Evolutionary conservation across 2,329 filamentous ascomycete genomes (phyloP), one percentile per base, ranked within the genome.

Genomic region (Diaporthe vexans): DNA sequence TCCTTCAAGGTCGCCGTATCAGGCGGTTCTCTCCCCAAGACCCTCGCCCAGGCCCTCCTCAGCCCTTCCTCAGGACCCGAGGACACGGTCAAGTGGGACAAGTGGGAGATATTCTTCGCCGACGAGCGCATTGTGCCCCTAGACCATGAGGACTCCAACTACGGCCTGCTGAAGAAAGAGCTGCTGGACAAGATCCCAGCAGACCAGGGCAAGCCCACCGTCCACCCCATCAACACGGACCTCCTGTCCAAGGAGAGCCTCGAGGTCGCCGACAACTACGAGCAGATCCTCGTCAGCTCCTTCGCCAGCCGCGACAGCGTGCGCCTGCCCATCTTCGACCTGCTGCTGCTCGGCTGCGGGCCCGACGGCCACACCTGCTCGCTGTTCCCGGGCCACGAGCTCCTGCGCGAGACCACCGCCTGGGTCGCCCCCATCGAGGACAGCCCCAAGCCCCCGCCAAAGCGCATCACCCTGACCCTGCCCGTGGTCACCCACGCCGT

Each of bases 81-180:
- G 73, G 94, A 95, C 81, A 88, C 86, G 5, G 85, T 95, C 78
- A 88, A 93, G 79, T 98, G 97, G 85, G 87, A 89, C 82, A 95
- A 94, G 84, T 99, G 97, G 97, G 94, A 98, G 81, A 94, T 99
- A 81, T 99, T 98, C 89, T 98, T 98, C 84, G 96, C 96, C 81
- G 97, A 99, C 83, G 97, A 99, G 88, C 94, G 97, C 81, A 94
- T 94, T 79, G 97, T 98, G 71, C 94, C 97, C 29, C 92, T 98
- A 78, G 92, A 97, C 83, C 93, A 98, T 85, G 89, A 91, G 78
- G 96, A 99, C 86, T 98, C 95, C 87, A 99, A 98, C 87, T 98
- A 98, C 86, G 91, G 88, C 76, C 91, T 98, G 58, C 86, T 98
- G 78, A 97, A 98, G 87, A 87, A 91, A 63, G 95, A 98, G 85